phyloP scores from a whole-genome alignment of 495 filamentous ascomycete species.

The Aspergillus nanangensis region DNA sequence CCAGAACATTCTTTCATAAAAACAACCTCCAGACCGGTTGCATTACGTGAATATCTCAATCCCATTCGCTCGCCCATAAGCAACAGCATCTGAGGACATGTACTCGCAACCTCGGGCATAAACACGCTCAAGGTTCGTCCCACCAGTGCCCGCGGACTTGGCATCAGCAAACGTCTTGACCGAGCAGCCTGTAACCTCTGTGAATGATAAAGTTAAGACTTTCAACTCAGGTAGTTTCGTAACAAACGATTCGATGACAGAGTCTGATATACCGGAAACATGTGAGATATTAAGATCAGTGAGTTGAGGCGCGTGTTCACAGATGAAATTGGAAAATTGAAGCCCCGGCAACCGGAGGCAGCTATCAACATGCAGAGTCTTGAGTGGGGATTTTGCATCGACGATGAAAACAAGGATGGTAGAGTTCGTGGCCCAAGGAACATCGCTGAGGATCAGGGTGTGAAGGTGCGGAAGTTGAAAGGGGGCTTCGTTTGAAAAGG shows the following conservation, averaged over 20 bases:
- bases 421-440: conserved; percentile 15
- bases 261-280: conserved; percentile 20
- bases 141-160: neutral
- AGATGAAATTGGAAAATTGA: conserved; percentile 4
- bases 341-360: conserved; percentile 17
- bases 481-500: conserved; percentile 5
- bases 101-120: conserved; percentile 26
- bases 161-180: conserved; percentile 30
- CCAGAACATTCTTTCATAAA: no score
- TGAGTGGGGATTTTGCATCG: conserved; percentile 19
- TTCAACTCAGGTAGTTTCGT: conserved; percentile 20
- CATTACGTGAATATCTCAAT: conserved; percentile 19
- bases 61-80: conserved; percentile 29
- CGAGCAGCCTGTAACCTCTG: conserved; percentile 27
- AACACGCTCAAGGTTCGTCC: conserved; percentile 20
- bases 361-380: conserved; percentile 23
- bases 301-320: conserved; percentile 14
- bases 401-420: conserved; percentile 16
- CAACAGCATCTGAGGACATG: conserved; percentile 34
- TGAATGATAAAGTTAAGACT: conserved; percentile 30
- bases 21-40: neutral
- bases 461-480: conserved; percentile 24
- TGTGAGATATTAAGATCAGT: conserved; percentile 26
- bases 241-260: conserved; percentile 8
- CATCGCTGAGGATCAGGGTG: conserved; percentile 27